Base-by-base conservation (phyloP, 2,329 filamentous ascomycete genomes). In the Calycina herbarum region DNA sequence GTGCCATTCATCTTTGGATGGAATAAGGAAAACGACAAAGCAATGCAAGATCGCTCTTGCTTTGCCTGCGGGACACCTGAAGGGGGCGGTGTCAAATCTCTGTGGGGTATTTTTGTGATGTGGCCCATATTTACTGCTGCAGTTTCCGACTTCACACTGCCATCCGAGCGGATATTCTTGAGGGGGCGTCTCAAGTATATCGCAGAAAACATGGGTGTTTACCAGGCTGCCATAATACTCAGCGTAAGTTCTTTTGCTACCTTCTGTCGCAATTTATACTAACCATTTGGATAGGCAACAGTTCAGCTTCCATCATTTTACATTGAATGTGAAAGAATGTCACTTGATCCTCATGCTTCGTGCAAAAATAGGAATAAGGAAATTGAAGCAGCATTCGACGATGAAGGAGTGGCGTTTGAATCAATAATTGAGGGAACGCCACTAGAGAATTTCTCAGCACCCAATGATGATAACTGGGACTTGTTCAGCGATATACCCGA, bases 1-100 rank as follows among this genome's bases (percentile, higher is more conserved):
- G 82, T 87, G 24, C 86, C 86, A 1, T 88, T 83, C 70, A 82
- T 86, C 70, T 79, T 89, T 3, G 85, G 85, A 42, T 87, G 85
- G 84, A 85, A 80, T n/a, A 80, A 79, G 62, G 77, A 79, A 64
- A 78, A 74, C 57, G 57, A 66, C 51, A 56, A 59, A n/a, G 71
- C 82, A 17, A 69, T 71, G 60, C 62, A 62, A 5, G 70, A 69
- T 42, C 60, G 56, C 1, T 86, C 84, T 69, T 81, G 77, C 2
- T 85, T 82, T 69, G 84, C 83, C 17, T 79, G 84, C 35, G 83
- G 86, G 35, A 77, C 81, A 48, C 76, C 76, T 13, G 67, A 67
- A n/a, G 59, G 45, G 6, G 59, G 60, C 5, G 56, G 35, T 3
- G 67, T 69, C 13, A 72, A 69, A 38, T 64, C 66, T 2, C 60